Evolutionary conservation across 257 asterid species (phyloP).

Genomic region (Datura wrightii): DNA sequence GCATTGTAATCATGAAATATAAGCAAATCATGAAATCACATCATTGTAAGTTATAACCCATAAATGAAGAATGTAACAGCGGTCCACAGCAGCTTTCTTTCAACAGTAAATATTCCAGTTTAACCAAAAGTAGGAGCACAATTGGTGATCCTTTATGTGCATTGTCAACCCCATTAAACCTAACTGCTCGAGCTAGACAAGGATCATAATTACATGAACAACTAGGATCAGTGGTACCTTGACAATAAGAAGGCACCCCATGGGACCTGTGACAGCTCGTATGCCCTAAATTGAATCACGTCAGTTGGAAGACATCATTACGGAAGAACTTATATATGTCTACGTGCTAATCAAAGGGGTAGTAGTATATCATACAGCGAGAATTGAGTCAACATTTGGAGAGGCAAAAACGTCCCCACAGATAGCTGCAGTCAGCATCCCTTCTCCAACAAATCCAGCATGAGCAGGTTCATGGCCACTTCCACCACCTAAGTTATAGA

Average conservation of each 20-base stretch:
- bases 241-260: conserved; percentile 94
- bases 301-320: conserved; percentile 29
- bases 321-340: conserved; percentile 2
- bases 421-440: conserved; percentile 98
- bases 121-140: conserved; percentile 2
- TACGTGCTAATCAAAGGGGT: conserved; percentile 26
- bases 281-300: conserved; percentile 65
- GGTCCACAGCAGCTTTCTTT: not conserved
- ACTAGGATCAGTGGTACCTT: conserved; percentile 56
- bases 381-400: conserved; percentile 89
- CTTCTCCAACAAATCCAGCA: conserved; percentile 99
- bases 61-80: not conserved
- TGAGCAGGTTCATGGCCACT: conserved; percentile 99
- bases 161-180: conserved; percentile 14
- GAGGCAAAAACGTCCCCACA: conserved; percentile 99
- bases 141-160: not conserved
- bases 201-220: conserved; percentile 9
- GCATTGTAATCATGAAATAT: not conserved
- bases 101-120: conserved; percentile 14
- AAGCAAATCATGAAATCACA: not conserved
- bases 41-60: not conserved
- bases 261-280: conserved; percentile 92
- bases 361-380: conserved; percentile 71
- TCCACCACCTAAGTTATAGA: conserved; percentile 81
- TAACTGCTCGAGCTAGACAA: not conserved